Percentiles rank a stretch among this genome's conserved stretches.
phyloP scores from a whole-genome alignment of 2,329 filamentous ascomycete genomes.

The Diaporthe vaccinii region DNA sequence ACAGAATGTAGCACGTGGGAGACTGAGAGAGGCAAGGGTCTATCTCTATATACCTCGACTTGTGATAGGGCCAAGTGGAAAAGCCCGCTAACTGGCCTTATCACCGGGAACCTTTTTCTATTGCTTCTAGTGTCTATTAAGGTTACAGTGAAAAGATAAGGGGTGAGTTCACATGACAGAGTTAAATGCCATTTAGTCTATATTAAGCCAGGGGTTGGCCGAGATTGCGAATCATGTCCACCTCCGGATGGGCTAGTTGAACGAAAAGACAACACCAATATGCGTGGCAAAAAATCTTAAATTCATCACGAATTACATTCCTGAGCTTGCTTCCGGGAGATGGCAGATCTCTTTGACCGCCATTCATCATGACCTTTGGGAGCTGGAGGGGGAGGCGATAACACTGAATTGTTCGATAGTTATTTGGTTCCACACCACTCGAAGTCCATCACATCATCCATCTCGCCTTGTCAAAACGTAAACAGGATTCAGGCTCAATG shows the following conservation, averaged over 20 bases:
- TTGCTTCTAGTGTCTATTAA: constrained; percentile 1
- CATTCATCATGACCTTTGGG: neutral
- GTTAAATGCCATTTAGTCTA: neutral
- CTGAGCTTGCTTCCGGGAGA: neutral
- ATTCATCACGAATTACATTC: neutral
- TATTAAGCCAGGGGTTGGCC: neutral
- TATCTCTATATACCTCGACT: neutral
- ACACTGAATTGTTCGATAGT: neutral
- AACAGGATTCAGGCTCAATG: neutral
- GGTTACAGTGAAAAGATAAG: neutral
- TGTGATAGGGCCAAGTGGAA: neutral
- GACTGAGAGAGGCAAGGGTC: neutral
- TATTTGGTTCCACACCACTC: neutral
- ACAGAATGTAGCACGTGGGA: neutral
- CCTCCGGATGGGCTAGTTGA: neutral
- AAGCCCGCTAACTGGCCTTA: neutral
- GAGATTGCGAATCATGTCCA: constrained; percentile 16
- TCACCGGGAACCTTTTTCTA: neutral
- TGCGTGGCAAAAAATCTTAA: neutral
- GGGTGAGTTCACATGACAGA: neutral
- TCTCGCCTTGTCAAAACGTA: neutral
- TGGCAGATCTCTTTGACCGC: neutral
- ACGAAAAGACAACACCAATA: neutral
- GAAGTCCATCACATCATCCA: neutral
- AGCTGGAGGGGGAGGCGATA: neutral